Evolutionary conservation across 108 stramenopile genomes (phyloP).

Genomic region (Fistulifera pelliculosa): DNA sequence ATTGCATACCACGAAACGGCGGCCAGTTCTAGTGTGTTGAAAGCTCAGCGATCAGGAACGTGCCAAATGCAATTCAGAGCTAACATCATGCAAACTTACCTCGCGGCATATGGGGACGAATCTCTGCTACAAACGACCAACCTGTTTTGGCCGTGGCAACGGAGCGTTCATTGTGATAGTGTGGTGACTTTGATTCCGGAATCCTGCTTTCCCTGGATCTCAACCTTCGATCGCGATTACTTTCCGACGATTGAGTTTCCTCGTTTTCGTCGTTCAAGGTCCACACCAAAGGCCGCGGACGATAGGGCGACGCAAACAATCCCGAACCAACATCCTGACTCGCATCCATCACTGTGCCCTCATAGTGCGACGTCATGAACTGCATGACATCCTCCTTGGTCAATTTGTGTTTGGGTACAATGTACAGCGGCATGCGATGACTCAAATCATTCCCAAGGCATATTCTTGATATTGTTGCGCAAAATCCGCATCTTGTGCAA

Average conservation of each 20-base stretch:
- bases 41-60: no score
- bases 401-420: slow-evolving; percentile 43
- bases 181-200: slow-evolving; percentile 6
- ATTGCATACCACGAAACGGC: slow-evolving; percentile 49
- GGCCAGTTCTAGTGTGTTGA: slow-evolving; percentile 14
- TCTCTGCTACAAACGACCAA: slow-evolving; percentile 56
- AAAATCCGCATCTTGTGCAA: slow-evolving; percentile 28
- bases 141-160: slow-evolving; percentile 55
- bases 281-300: slow-evolving; percentile 52
- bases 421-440: slow-evolving; percentile 59
- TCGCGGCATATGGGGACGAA: slow-evolving; percentile 40
- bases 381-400: slow-evolving; percentile 32
- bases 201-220: not conserved
- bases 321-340: slow-evolving; percentile 51
- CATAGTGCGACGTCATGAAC: slow-evolving; percentile 59
- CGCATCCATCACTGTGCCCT: slow-evolving; percentile 43
- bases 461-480: slow-evolving; percentile 36
- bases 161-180: slow-evolving; percentile 60
- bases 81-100: no score
- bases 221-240: no score
- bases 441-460: slow-evolving; percentile 42
- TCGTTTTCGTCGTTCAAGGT: not conserved
- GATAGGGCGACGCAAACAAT: slow-evolving; percentile 34
- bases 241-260: not conserved
- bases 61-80: no score